Conservation (phyloP, 495 filamentous ascomycete species). For the Cudoniella acicularis region DNA sequence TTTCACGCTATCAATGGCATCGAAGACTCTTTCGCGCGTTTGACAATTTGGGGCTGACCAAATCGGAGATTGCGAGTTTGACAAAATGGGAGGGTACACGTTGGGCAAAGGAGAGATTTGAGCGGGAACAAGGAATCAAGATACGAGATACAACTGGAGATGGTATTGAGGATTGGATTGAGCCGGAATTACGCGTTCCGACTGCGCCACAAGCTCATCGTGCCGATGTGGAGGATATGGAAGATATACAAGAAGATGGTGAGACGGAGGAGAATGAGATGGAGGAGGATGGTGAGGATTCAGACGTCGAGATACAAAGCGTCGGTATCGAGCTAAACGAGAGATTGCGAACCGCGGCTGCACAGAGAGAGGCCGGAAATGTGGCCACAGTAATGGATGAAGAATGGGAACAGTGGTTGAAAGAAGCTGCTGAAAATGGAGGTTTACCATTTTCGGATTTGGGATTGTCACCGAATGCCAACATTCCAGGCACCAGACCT, state of each 20-base stretch:
- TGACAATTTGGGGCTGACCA: slow-evolving; percentile 71
- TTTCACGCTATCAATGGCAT: slow-evolving; percentile 79
- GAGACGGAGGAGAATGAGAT: slow-evolving; percentile 33
- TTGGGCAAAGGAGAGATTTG: slow-evolving; percentile 81
- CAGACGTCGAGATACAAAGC: slow-evolving; percentile 67
- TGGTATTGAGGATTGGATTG: slow-evolving; percentile 52
- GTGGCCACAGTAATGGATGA: slow-evolving; percentile 63
- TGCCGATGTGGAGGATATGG: slow-evolving; percentile 25
- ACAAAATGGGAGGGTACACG: slow-evolving; percentile 95
- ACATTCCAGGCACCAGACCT: slow-evolving; percentile 29
- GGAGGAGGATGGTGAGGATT: slow-evolving; percentile 50
- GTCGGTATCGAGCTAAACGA: slow-evolving; percentile 70
- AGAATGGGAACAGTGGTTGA: slow-evolving; percentile 84
- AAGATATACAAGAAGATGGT: slow-evolving; percentile 32
- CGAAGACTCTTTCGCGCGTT: slow-evolving; percentile 78
- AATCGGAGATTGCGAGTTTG: slow-evolving; percentile 68
- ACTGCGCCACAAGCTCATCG: slow-evolving; percentile 31
- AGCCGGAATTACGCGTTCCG: slow-evolving; percentile 39
- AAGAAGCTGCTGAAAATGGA: slow-evolving; percentile 67
- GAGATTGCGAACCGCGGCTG: slow-evolving; percentile 66
- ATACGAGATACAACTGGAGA: slow-evolving; percentile 79
- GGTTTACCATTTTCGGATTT: slow-evolving; percentile 37
- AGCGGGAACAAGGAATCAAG: slow-evolving; percentile 66
- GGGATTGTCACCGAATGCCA: slow-evolving; percentile 28
- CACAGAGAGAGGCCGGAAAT: slow-evolving; percentile 57